phyloP scores from a whole-genome alignment of 805 yeast genomes.

The Helenozyma rhizophorensis region DNA sequence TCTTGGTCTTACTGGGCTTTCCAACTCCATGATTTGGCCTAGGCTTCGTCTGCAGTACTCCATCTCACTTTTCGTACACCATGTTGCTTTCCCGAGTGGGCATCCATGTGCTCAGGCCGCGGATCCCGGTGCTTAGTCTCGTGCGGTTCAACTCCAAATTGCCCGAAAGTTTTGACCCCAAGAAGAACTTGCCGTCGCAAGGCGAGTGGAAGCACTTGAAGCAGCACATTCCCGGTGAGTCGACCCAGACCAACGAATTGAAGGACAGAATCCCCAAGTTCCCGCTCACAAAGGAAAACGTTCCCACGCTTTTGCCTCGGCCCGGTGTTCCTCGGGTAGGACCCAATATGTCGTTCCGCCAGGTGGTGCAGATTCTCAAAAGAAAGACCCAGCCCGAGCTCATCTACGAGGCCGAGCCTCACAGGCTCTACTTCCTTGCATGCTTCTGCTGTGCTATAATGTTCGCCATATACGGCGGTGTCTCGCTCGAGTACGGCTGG shows the following conservation, averaged over 20 bases:
- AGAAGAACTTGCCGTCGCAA: conserved; percentile 26
- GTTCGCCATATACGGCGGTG: conserved; percentile 64
- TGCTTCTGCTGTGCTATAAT: conserved; percentile 67
- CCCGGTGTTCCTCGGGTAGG: conserved; percentile 77
- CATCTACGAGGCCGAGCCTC: conserved; percentile 81
- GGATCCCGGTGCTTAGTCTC: not conserved
- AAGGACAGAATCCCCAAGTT: conserved; percentile 62
- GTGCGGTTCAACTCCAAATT: conserved; percentile 23
- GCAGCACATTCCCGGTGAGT: conserved; percentile 57
- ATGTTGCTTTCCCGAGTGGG: conserved; percentile 3
- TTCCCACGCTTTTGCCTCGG: conserved; percentile 66
- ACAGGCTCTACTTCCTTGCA: conserved; percentile 65
- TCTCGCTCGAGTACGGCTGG: conserved; percentile 52
- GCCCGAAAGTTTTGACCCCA: conserved; percentile 28
- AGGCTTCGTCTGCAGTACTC: too few relatives aligned
- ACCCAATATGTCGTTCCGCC: conserved; percentile 48
- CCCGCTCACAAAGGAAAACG: conserved; percentile 59
- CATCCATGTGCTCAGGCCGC: not conserved
- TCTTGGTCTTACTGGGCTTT: too few relatives aligned
- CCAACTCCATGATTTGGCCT: too few relatives aligned
- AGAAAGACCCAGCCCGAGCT: conserved; percentile 61
- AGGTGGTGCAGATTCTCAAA: conserved; percentile 56
- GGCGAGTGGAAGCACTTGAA: conserved; percentile 41
- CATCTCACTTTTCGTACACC: not conserved
- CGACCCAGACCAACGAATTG: conserved; percentile 39